Percentiles rank a stretch among this genome's conserved stretches.
Conservation (phyloP, 2,329 filamentous ascomycete species). For the Berkeleyomyces rouxiae region DNA sequence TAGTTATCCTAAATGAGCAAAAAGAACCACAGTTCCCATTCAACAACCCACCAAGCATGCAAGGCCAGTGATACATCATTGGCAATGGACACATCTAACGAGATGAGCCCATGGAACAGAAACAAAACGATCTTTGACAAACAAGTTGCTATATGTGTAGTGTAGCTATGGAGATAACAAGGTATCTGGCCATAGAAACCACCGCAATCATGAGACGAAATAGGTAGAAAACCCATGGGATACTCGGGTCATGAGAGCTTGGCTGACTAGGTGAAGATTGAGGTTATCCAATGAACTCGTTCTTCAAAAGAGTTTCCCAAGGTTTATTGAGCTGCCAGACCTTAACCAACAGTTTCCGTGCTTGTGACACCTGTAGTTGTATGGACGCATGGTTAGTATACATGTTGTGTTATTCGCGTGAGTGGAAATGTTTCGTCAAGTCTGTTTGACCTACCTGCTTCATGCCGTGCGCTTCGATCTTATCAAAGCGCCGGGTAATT, state of each 20-base stretch:
- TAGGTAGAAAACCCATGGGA: not conserved
- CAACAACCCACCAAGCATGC: too few relatives aligned
- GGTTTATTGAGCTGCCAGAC: conserved; percentile 51
- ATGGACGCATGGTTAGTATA: conserved; percentile 11
- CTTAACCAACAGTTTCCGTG: conserved; percentile 47
- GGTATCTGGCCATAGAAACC: too few relatives aligned
- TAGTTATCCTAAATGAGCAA: too few relatives aligned
- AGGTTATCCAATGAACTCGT: conserved; percentile 49
- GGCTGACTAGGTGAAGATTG: too few relatives aligned
- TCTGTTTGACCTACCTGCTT: conserved; percentile 42
- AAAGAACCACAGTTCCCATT: too few relatives aligned
- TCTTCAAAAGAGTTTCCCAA: conserved; percentile 51
- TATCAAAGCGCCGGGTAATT: conserved; percentile 48
- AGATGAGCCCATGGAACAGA: too few relatives aligned
- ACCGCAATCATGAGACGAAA: not conserved
- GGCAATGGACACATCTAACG: too few relatives aligned
- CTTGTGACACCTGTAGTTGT: conserved; percentile 33
- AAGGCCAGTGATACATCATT: too few relatives aligned
- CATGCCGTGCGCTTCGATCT: conserved; percentile 58
- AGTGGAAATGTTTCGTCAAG: not conserved
- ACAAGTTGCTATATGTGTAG: too few relatives aligned
- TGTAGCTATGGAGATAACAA: too few relatives aligned
- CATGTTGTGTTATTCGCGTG: not conserved
- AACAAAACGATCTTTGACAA: too few relatives aligned
- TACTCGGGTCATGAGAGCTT: too few relatives aligned